Evolutionary conservation across 1,139 yeast genomes (phyloP).

Genomic region (Groenewaldozyma sp.): DNA sequence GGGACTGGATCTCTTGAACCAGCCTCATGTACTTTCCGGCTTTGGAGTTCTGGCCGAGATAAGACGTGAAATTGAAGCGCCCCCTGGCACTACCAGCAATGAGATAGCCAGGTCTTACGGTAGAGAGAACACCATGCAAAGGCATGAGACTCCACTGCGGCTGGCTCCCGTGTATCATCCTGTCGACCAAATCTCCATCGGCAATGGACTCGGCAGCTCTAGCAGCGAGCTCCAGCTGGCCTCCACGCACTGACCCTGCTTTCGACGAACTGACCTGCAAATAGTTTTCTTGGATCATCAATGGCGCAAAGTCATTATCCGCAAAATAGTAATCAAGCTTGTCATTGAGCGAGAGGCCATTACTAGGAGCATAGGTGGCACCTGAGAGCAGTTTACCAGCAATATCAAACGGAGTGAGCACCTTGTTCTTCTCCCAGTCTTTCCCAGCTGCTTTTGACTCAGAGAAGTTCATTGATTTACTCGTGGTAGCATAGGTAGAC

Average conservation of each 20-base stretch:
- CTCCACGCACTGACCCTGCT: slow-evolving; percentile 21
- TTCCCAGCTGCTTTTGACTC: slow-evolving; percentile 43
- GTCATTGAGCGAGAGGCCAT: slow-evolving; percentile 56
- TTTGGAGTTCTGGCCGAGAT: slow-evolving; percentile 90
- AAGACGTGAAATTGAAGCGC: slow-evolving; percentile 69
- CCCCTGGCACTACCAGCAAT: slow-evolving; percentile 67
- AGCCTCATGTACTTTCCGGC: slow-evolving; percentile 66
- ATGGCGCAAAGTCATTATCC: slow-evolving; percentile 89
- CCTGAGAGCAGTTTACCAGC: slow-evolving; percentile 61
- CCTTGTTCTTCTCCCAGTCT: slow-evolving; percentile 81
- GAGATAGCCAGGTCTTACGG: slow-evolving; percentile 69
- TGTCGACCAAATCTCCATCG: slow-evolving; percentile 70
- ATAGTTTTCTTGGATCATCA: slow-evolving; percentile 95
- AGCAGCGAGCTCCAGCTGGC: slow-evolving; percentile 55
- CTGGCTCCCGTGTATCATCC: slow-evolving; percentile 77
- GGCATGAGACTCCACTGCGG: slow-evolving; percentile 97
- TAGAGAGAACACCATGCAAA: slow-evolving; percentile 79
- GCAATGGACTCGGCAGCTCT: slow-evolving; percentile 82
- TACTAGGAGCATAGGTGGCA: slow-evolving; percentile 46
- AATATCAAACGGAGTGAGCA: slow-evolving; percentile 91
- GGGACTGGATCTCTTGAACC: slow-evolving; percentile 83
- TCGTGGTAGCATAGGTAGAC: slow-evolving; percentile 65
- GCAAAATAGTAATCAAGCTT: slow-evolving; percentile 86
- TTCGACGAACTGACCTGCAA: slow-evolving; percentile 48
- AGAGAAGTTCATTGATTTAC: slow-evolving; percentile 51